Evolutionary conservation across 352 stramenopile genomes (phyloP).

Genomic region (Peronosclerospora sorghi): DNA sequence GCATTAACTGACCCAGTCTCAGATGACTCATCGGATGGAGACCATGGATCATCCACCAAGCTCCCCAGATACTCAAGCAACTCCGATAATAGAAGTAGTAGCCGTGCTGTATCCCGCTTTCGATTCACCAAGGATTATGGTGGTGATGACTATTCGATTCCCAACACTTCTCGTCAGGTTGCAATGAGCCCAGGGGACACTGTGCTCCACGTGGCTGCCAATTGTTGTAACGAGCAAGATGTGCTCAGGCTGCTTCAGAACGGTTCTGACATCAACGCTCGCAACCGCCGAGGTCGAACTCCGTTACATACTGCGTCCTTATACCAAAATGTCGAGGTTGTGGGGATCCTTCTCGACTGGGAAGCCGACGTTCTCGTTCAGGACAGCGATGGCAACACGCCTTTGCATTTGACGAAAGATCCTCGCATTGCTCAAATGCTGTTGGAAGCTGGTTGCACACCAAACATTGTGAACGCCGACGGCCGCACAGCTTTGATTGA

Average conservation of each 20-base stretch:
- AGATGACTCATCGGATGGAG: slow-evolving; percentile 59
- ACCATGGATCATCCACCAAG: slow-evolving; percentile 24
- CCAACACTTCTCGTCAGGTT: slow-evolving; percentile 54
- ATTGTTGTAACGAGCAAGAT: slow-evolving; percentile 81
- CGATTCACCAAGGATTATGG: slow-evolving; percentile 76
- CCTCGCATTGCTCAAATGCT: slow-evolving; percentile 70
- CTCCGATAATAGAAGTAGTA: slow-evolving; percentile 13
- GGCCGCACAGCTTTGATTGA: slow-evolving; percentile 73
- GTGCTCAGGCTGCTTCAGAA: slow-evolving; percentile 81
- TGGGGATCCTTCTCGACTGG: slow-evolving; percentile 72
- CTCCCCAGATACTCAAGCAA: slow-evolving; percentile 8
- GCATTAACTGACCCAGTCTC: slow-evolving; percentile 60
- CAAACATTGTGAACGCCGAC: slow-evolving; percentile 77
- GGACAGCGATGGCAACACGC: slow-evolving; percentile 78
- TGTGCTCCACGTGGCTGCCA: slow-evolving; percentile 75
- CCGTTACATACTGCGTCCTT: slow-evolving; percentile 74
- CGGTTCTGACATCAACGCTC: slow-evolving; percentile 76
- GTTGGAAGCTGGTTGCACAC: slow-evolving; percentile 66
- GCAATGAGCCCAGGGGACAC: slow-evolving; percentile 82
- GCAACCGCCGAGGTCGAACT: slow-evolving; percentile 66
- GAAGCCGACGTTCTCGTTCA: slow-evolving; percentile 69
- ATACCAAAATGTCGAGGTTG: slow-evolving; percentile 74
- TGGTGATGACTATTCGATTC: slow-evolving; percentile 33
- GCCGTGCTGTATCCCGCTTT: slow-evolving; percentile 51
- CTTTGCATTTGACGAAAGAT: slow-evolving; percentile 71